phyloP scores from a whole-genome alignment of 257 asterid species.

The Nemophila menziesii region DNA sequence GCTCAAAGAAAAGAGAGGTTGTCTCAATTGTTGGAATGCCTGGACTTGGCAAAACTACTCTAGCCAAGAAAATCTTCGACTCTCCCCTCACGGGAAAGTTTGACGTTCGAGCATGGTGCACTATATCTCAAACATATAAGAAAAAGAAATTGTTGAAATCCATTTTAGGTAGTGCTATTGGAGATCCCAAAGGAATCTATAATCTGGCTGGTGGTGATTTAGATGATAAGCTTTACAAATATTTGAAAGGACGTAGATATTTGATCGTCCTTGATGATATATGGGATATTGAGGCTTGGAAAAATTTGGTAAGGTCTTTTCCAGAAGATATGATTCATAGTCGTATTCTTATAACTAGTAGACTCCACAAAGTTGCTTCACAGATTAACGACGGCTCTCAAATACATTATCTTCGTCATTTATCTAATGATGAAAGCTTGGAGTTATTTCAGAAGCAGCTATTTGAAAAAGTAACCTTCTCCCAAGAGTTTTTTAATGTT shows the following conservation, averaged over 20 bases:
- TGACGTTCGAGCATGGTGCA: neutral
- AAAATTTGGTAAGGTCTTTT: neutral
- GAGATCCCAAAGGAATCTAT: neutral
- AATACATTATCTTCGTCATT: neutral
- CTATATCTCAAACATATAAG: conserved; percentile 1
- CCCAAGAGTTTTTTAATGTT: neutral
- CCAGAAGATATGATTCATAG: neutral
- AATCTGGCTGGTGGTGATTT: neutral
- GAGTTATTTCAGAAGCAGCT: conserved; percentile 1
- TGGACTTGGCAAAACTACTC: conserved; percentile 4
- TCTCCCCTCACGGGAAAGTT: neutral
- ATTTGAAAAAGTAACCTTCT: neutral
- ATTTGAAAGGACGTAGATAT: neutral
- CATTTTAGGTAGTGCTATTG: neutral
- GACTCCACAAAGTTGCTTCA: neutral
- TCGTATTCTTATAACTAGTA: conserved; percentile 5
- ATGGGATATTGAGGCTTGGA: neutral
- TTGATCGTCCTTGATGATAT: neutral
- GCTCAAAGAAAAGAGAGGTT: neutral
- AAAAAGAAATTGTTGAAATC: neutral
- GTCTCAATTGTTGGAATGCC: conserved; percentile 6
- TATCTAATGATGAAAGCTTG: neutral
- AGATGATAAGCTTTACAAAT: neutral
- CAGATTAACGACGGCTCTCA: neutral
- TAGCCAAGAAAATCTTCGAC: neutral